Percentiles rank a stretch among this genome's conserved stretches.
phyloP scores from a whole-genome alignment of 805 yeast genomes.

The Metschnikowia picachoensis region DNA sequence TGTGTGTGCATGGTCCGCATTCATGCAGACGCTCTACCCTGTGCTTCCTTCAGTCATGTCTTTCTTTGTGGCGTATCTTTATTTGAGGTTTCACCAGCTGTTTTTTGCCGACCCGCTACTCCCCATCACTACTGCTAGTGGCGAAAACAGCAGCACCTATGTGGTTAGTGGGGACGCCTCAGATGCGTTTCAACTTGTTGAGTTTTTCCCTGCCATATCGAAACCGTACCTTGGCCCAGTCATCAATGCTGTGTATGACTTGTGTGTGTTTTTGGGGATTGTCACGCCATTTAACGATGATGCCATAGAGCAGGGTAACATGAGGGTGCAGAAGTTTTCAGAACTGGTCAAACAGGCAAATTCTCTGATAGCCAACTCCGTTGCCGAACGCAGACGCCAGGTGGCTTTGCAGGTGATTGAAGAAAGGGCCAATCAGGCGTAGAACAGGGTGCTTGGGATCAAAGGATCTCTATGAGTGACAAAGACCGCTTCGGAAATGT shows the following conservation, averaged over 20 bases:
- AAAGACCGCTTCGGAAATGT: no score
- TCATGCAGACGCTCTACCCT: constrained; percentile 42
- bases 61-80: constrained; percentile 69
- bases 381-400: constrained; percentile 74
- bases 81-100: constrained; percentile 72
- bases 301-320: constrained; percentile 69
- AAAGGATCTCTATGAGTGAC: background rate
- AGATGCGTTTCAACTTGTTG: constrained; percentile 78
- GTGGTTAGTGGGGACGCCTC: constrained; percentile 78
- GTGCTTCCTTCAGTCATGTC: constrained; percentile 52
- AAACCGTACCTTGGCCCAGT: constrained; percentile 51
- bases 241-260: constrained; percentile 38
- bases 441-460: no score
- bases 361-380: constrained; percentile 40
- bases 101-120: constrained; percentile 52
- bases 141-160: constrained; percentile 22
- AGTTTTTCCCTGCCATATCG: constrained; percentile 72
- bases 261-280: constrained; percentile 42
- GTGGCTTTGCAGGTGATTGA: constrained; percentile 73
- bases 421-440: constrained; percentile 45
- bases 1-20: constrained; percentile 33
- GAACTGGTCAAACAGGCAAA: constrained; percentile 42
- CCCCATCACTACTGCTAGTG: constrained; percentile 39
- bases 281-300: constrained; percentile 63
- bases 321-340: constrained; percentile 63